A percentile compares a stretch with the other conserved stretches of the same genome.
phyloP scores from a whole-genome alignment of 1,139 yeast species.

The Candida mesenterica region DNA sequence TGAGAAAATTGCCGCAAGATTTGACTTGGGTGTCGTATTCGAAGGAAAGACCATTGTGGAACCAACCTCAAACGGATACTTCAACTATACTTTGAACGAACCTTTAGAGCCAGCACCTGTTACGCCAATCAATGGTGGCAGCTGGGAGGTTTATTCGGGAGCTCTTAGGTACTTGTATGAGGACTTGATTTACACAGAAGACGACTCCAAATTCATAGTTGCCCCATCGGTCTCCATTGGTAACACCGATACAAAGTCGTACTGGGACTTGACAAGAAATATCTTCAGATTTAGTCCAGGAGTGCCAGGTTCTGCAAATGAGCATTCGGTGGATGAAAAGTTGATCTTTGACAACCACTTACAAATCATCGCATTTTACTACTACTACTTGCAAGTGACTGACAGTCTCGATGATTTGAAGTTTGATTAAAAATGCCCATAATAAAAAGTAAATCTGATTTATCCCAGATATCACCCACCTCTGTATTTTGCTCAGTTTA shows the following conservation, averaged over 20 bases:
- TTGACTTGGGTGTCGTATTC: conserved; percentile 45
- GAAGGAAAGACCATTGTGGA: conserved; percentile 31
- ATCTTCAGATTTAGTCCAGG: conserved; percentile 39
- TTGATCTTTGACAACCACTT: conserved; percentile 26
- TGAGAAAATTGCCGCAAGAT: conserved; percentile 39
- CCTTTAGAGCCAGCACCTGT: conserved; percentile 60
- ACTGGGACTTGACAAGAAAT: conserved; percentile 40
- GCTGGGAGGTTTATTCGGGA: conserved; percentile 58
- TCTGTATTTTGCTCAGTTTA: no score
- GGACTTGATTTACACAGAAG: conserved; percentile 36
- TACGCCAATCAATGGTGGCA: conserved; percentile 44
- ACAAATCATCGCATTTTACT: conserved; percentile 33
- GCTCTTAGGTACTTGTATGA: conserved; percentile 57
- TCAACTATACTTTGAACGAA: conserved; percentile 37
- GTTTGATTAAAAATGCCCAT: background rate
- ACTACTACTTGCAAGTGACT: conserved; percentile 37
- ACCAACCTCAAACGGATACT: conserved; percentile 41
- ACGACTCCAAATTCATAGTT: conserved; percentile 25
- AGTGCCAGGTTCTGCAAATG: conserved; percentile 16
- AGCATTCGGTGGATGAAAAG: conserved; percentile 39
- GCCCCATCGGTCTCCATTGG: conserved; percentile 38
- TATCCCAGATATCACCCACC: background rate
- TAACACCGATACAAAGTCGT: conserved; percentile 41
- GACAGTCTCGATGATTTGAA: conserved; percentile 15
- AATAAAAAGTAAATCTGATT: no score